Base-by-base conservation (phyloP, 306 rosid genomes). In the Quercus glauca region DNA sequence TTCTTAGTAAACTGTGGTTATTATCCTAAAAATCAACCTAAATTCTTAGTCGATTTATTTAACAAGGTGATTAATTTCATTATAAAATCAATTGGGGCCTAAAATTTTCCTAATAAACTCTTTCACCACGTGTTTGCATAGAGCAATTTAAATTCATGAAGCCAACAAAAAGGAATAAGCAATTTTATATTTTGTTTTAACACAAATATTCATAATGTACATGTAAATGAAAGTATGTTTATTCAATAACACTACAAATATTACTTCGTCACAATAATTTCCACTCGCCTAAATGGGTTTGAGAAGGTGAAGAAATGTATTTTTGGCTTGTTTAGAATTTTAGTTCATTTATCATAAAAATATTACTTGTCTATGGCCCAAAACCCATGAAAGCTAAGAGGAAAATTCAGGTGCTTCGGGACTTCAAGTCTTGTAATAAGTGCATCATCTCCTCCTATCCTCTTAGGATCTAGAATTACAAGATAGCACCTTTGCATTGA, bases 351-450 rank as follows among this genome's bases (percentile, higher is more conserved):
- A 11, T 45, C 14, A 6, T 20, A 29, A 15, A 63, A 2, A 69
- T n/a, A 59, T 68, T 57, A 61, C 19, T 23, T 69, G 69, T 84
- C 79, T 65, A 78, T 55, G 5, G 93, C 95, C 98, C 98, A 92
- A 12, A 94, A 88, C 12, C 98, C 98, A 83, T 87, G 97, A 67
- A 94, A 94, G 8, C 97, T 97, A 6, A 94, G 86, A 61, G 97
- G 97, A 59, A 94, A 92, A 73, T 90, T 91, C 19, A 92, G 83
- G 51, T 91, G 91, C 85, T 65, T 91, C 21, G 99, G 99, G 83
- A 94, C 90, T 83, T 91, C 97, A 56, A 91, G 87, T 79, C 92
- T 92, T 0, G 95, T 95, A 12, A 91, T 87, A 43, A 91, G 86
- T 35, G 95, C 95, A 71, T 92, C 84, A n/a, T 72, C 77, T 75